These are phyloP conservation scores for Termitomyces sp. DNA, from an alignment of 768 basidiomycete species.

Conservation along the genomic window DNA sequence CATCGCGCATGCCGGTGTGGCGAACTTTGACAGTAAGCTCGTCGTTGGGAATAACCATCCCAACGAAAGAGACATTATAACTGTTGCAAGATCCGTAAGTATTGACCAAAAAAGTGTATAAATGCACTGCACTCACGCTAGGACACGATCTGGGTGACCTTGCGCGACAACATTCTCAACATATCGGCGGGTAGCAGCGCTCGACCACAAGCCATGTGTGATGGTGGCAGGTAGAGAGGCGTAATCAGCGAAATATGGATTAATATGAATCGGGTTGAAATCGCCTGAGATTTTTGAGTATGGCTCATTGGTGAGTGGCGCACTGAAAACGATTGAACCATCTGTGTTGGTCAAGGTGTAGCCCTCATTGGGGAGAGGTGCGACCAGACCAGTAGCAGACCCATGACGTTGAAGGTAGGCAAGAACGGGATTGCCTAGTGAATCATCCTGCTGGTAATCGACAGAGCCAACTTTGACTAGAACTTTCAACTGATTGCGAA, in stretches of 20 bases:
- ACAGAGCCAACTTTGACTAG: conserved; percentile 86
- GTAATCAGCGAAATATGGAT: conserved; percentile 96
- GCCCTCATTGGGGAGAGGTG: conserved; percentile 78
- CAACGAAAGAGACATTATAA: conserved; percentile 93
- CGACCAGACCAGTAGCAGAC: conserved; percentile 64
- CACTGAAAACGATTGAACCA: conserved; percentile 60
- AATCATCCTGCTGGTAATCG: conserved; percentile 81
- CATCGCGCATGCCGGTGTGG: conserved; percentile 88
- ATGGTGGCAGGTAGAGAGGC: conserved; percentile 93
- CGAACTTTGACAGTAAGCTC: conserved; percentile 81
- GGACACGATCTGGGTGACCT: conserved; percentile 86
- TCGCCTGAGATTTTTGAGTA: conserved; percentile 96
- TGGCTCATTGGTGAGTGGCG: conserved; percentile 90
- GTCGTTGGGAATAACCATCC: conserved; percentile 93
- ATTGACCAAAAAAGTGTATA: not conserved
- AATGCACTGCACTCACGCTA: conserved; percentile 53
- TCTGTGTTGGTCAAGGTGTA: conserved; percentile 73
- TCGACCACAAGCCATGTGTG: conserved; percentile 96
- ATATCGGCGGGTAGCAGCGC: conserved; percentile 88
- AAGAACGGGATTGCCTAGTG: conserved; percentile 89
- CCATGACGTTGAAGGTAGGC: conserved; percentile 94
- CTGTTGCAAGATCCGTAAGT: conserved; percentile 27
- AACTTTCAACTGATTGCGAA: conserved; percentile 83
- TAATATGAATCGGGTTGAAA: conserved; percentile 98
- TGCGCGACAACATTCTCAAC: conserved; percentile 93